Evolutionary conservation across 1,284 basidiomycete genomes (phyloP).

Genomic region (Sporisorium exsertum): DNA sequence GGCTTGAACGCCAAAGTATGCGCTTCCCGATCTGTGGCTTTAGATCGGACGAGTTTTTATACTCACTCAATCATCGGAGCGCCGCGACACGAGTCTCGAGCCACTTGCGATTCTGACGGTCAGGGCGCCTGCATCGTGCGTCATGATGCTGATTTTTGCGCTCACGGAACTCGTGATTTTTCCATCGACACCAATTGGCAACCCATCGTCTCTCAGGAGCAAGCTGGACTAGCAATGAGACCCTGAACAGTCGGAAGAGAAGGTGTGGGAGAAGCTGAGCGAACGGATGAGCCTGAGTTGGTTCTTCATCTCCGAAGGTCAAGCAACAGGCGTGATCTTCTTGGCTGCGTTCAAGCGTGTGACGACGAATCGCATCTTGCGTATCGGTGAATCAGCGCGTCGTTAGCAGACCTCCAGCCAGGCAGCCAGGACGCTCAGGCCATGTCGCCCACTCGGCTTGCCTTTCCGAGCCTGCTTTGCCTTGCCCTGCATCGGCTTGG

Average conservation of each 20-base stretch:
- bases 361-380: slow-evolving; percentile 1
- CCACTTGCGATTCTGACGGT: background rate
- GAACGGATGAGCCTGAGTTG: background rate
- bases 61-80: slow-evolving; percentile 13
- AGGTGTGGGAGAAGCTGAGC: too few species aligned
- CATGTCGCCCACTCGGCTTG: background rate
- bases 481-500: background rate
- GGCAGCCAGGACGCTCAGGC: background rate
- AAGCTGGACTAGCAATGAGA: background rate
- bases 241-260: background rate
- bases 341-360: background rate
- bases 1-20: background rate
- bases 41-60: background rate
- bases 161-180: background rate
- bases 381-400: slow-evolving; percentile 9
- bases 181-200: background rate
- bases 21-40: slow-evolving; percentile 15
- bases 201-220: background rate
- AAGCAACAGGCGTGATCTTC: background rate
- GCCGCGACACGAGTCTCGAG: background rate
- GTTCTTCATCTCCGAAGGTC: background rate
- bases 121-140: slow-evolving; percentile 21
- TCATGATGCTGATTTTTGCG: slow-evolving; percentile 23
- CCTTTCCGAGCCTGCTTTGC: background rate
- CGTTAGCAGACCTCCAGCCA: background rate